phyloP scores from a whole-genome alignment of 441 rosid species.

The Gossypium lobatum region DNA sequence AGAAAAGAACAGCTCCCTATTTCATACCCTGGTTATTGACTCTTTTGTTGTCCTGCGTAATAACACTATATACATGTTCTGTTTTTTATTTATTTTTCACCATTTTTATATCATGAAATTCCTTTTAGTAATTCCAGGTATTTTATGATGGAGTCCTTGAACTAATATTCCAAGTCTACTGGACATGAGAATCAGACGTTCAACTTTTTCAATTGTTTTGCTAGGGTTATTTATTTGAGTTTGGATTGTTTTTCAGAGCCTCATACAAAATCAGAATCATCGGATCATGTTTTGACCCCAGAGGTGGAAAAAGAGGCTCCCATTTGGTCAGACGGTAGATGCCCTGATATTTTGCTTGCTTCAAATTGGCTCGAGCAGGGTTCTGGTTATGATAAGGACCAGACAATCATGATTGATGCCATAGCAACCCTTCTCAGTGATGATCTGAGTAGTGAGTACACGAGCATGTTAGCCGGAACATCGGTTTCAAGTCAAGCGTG shows the following conservation, averaged over 20 bases:
- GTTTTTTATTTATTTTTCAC: neutral
- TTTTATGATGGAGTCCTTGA: neutral
- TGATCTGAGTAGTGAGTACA: slow-evolving; percentile 55
- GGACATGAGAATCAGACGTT: neutral
- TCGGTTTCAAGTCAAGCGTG: slow-evolving; percentile 50
- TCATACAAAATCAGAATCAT: slow-evolving; percentile 47
- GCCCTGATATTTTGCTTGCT: slow-evolving; percentile 62
- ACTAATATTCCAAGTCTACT: neutral
- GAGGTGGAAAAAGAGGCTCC: slow-evolving; percentile 37
- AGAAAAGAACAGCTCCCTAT: neutral
- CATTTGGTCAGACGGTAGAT: slow-evolving; percentile 28
- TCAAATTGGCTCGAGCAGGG: slow-evolving; percentile 74
- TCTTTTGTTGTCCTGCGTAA: neutral
- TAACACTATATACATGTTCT: neutral
- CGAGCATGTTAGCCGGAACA: slow-evolving; percentile 44
- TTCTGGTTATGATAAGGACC: slow-evolving; percentile 47
- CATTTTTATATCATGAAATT: neutral
- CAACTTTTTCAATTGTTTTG: neutral
- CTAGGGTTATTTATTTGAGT: slow-evolving; percentile 1
- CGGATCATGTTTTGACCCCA: slow-evolving; percentile 42
- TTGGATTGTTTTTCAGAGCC: slow-evolving; percentile 25
- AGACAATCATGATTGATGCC: slow-evolving; percentile 49
- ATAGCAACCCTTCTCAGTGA: slow-evolving; percentile 68
- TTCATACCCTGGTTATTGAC: neutral
- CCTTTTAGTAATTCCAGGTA: neutral